Conservation (phyloP, 139 green algal genomes). For the Edaphochlamys debaryana region DNA sequence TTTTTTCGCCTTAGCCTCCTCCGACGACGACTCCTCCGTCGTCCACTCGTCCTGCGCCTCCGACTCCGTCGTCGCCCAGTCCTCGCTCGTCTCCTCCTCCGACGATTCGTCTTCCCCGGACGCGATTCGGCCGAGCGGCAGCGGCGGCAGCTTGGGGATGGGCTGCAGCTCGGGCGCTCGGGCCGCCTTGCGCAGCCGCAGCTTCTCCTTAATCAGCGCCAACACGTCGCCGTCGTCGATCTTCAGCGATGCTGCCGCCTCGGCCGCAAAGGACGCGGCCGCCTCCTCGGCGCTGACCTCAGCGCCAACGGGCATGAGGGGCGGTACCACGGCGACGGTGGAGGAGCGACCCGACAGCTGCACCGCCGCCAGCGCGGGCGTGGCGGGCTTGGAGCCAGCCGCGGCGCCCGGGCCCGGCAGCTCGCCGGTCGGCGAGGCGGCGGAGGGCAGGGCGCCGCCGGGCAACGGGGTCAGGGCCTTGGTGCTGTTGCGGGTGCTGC, state of each 20-base stretch:
- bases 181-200: background rate
- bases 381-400: no score
- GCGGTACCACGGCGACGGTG: background rate
- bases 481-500: no score
- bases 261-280: constrained; percentile 18
- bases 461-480: no score
- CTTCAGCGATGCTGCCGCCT: background rate
- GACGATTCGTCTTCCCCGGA: background rate
- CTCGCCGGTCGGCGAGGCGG: no score
- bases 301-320: background rate
- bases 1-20: background rate
- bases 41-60: background rate
- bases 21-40: background rate
- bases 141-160: background rate
- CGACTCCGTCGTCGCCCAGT: background rate
- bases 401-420: no score
- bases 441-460: no score
- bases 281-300: background rate
- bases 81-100: background rate
- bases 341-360: no score
- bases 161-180: background rate
- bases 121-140: background rate
- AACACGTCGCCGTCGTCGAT: constrained; percentile 14
- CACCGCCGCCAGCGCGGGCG: background rate
- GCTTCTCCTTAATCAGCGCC: constrained; percentile 26